Conservation (phyloP, 192 early-diverging fungal genomes). For the Coemansia sp. region DNA sequence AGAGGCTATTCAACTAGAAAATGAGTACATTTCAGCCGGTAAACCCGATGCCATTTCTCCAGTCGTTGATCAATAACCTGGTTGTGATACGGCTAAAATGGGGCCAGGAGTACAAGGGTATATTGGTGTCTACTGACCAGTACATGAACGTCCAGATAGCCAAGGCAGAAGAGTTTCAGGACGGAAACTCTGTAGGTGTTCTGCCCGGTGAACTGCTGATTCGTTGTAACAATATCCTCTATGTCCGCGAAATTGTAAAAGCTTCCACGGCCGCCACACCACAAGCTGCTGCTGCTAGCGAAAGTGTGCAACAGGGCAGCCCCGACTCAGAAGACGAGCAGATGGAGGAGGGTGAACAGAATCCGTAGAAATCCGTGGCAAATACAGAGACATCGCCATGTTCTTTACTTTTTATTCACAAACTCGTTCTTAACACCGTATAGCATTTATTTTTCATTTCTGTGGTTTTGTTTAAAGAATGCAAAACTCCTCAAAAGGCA, state of each 20-base stretch:
- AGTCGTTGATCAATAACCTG: slow-evolving; percentile 87
- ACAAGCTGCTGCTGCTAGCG: background rate
- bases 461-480: background rate
- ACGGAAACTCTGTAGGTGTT: slow-evolving; percentile 81
- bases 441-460: slow-evolving; percentile 4
- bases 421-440: no score
- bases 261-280: slow-evolving; percentile 3
- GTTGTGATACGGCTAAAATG: slow-evolving; percentile 95
- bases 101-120: slow-evolving; percentile 97
- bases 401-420: background rate
- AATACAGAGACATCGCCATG: background rate
- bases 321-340: slow-evolving; percentile 40
- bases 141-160: slow-evolving; percentile 98
- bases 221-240: slow-evolving; percentile 85
- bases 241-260: slow-evolving; percentile 68
- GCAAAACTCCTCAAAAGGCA: no score
- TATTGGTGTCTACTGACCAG: slow-evolving; percentile 83
- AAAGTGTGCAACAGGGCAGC: background rate
- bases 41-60: slow-evolving; percentile 97
- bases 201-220: slow-evolving; percentile 91
- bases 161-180: slow-evolving; percentile 93
- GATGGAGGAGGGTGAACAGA: slow-evolving; percentile 50
- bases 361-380: slow-evolving; percentile 1
- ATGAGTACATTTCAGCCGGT: slow-evolving; percentile 74
- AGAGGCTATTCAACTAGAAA: background rate